Conservation (phyloP, 768 basidiomycete genomes). For the Cystoderma amianthinum region DNA sequence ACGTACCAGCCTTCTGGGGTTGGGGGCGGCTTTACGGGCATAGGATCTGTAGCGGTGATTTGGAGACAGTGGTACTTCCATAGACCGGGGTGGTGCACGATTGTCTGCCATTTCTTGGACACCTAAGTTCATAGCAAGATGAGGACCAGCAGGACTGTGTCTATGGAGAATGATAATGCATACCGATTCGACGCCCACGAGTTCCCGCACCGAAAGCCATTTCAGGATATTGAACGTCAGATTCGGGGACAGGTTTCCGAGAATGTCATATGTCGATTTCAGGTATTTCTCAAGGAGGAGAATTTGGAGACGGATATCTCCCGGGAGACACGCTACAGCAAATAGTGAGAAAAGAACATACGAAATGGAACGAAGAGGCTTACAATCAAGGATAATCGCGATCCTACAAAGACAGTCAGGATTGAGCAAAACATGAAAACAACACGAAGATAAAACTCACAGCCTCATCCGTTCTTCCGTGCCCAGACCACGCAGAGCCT, state of each 20-base stretch:
- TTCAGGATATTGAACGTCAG: conserved; percentile 60
- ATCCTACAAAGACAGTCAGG: too few species aligned
- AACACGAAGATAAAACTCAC: conserved; percentile 34
- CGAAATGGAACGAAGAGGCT: conserved; percentile 9
- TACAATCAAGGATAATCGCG: conserved; percentile 56
- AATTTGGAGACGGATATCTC: conserved; percentile 81
- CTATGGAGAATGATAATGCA: conserved; percentile 19
- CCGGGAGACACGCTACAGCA: conserved; percentile 63
- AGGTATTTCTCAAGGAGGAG: conserved; percentile 80
- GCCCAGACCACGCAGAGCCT: conserved; percentile 51
- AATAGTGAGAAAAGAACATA: too few species aligned
- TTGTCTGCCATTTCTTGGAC: conserved; percentile 35
- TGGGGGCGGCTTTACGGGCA: conserved; percentile 53
- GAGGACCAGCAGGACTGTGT: conserved; percentile 30
- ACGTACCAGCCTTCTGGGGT: conserved; percentile 68
- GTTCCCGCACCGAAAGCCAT: conserved; percentile 45
- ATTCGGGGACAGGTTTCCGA: conserved; percentile 63
- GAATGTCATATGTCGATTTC: conserved; percentile 75
- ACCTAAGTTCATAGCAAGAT: conserved; percentile 22
- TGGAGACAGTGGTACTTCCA: conserved; percentile 75
- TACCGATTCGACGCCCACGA: conserved; percentile 54
- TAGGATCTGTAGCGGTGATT: conserved; percentile 68
- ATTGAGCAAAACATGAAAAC: too few species aligned
- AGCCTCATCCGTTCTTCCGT: conserved; percentile 68
- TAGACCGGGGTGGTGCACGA: conserved; percentile 56